Conservation (phyloP, 495 filamentous ascomycete genomes). For the Trichoderma orchidacearum region DNA sequence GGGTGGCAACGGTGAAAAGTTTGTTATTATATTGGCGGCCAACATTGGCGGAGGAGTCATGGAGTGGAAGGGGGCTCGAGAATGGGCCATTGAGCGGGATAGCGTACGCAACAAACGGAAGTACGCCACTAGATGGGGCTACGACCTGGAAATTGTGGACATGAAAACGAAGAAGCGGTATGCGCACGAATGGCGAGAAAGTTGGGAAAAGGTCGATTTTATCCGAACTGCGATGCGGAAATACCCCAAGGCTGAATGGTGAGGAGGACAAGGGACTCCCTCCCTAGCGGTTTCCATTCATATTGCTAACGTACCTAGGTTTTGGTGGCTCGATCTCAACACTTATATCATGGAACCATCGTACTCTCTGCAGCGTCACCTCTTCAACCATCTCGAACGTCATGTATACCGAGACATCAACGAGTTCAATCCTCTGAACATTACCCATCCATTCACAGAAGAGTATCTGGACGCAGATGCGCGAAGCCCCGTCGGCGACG, state of each 20-base stretch:
- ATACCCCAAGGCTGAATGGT: constrained; percentile 95
- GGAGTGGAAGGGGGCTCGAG: constrained; percentile 95
- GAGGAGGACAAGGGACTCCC: constrained; percentile 5
- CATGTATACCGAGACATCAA: constrained; percentile 94
- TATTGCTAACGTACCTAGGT: constrained; percentile 43
- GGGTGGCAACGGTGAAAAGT: constrained; percentile 76
- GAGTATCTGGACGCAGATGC: constrained; percentile 60
- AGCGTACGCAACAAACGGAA: constrained; percentile 88
- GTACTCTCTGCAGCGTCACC: constrained; percentile 77
- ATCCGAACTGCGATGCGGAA: constrained; percentile 85
- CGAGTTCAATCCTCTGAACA: constrained; percentile 87
- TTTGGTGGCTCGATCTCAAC: constrained; percentile 98
- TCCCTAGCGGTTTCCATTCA: background rate
- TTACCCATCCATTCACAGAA: constrained; percentile 64
- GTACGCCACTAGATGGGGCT: constrained; percentile 82
- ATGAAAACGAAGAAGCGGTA: constrained; percentile 98
- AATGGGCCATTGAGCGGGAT: constrained; percentile 97
- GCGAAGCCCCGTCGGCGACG: constrained; percentile 61
- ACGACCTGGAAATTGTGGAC: constrained; percentile 90
- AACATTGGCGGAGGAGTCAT: constrained; percentile 95
- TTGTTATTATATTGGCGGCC: constrained; percentile 85
- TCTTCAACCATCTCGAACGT: constrained; percentile 66
- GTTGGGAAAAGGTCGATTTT: constrained; percentile 97
- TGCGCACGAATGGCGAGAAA: constrained; percentile 97
- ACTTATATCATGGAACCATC: constrained; percentile 97